phyloP scores from a whole-genome alignment of 2,329 filamentous ascomycete genomes.

The Colletotrichum tofieldiae region DNA sequence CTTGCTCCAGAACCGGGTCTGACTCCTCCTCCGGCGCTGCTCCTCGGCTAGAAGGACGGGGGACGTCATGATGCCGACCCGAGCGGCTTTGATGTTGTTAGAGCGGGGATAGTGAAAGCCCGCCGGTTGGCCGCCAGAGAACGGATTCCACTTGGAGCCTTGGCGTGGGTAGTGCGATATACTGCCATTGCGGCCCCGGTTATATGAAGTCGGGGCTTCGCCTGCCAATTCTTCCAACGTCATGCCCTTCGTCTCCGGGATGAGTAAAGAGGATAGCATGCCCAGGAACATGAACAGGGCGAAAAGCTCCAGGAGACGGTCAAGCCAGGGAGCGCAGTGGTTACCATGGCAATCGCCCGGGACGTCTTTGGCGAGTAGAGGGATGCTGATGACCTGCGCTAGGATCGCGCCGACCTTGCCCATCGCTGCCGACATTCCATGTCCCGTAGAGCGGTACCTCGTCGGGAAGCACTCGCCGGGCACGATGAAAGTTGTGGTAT shows the following conservation, averaged over 20 bases:
- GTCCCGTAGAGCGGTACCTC: constrained; percentile 73
- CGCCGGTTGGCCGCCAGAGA: constrained; percentile 66
- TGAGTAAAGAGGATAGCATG: constrained; percentile 77
- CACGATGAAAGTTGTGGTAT: constrained; percentile 77
- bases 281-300: constrained; percentile 86
- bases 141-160: constrained; percentile 61
- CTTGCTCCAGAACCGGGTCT: constrained; percentile 42
- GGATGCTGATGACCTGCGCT: constrained; percentile 76
- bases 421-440: constrained; percentile 76
- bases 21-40: constrained; percentile 39
- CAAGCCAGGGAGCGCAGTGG: constrained; percentile 72
- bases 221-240: constrained; percentile 81
- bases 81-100: constrained; percentile 50
- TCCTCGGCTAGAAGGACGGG: constrained; percentile 54
- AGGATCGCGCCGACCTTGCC: constrained; percentile 80
- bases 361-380: constrained; percentile 72
- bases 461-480: constrained; percentile 78
- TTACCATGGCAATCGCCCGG: constrained; percentile 64
- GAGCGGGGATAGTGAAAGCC: constrained; percentile 64
- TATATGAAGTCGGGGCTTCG: constrained; percentile 74
- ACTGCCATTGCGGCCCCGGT: constrained; percentile 67
- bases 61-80: constrained; percentile 61
- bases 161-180: constrained; percentile 55
- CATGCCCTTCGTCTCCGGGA: constrained; percentile 83
- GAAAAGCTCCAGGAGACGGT: constrained; percentile 84